Evolutionary conservation across 768 basidiomycete species (phyloP), one percentile per base, ranked within the genome.

Genomic region (Tephrocybe rancida): DNA sequence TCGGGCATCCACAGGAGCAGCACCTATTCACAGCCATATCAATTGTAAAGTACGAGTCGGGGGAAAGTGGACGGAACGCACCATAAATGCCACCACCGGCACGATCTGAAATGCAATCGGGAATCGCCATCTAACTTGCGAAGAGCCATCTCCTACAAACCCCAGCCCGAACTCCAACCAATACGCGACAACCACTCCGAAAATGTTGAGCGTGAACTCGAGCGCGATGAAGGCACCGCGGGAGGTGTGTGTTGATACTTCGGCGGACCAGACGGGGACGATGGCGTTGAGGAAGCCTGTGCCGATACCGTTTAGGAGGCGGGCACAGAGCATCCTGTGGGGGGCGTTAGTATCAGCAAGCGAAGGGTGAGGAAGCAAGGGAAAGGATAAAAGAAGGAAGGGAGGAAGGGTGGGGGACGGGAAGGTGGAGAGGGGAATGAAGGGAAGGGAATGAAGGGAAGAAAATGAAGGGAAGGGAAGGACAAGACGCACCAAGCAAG

Each of bases 311-410:
- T 75, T 75, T 43, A 78, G 67, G 21, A 78, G 61, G 30, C 76
- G 73, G 2, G 76, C 75, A 47, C 75, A 75, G 18, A 71, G 67
- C 73, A 78, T 76, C 75, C 75, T 77, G 47, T n/a, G n/a, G n/a
- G n/a, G n/a, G n/a, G n/a, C n/a, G n/a, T n/a, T n/a, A n/a, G n/a
- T n/a, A n/a, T n/a, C n/a, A n/a, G n/a, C n/a, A n/a, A n/a, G n/a
- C n/a, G n/a, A n/a, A n/a, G n/a, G n/a, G n/a, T n/a, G n/a, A n/a
- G n/a, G n/a, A n/a, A n/a, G n/a, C n/a, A n/a, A n/a, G n/a, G n/a
- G n/a, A n/a, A n/a, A n/a, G n/a, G n/a, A n/a, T n/a, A 48, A 11
- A 8, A 44, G n/a, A 30, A n/a, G 11, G 44, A 34, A 22, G 16
- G 8, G 48, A 11, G 9, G 2, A 18, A 47, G n/a, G n/a, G n/a